A percentile compares a stretch with the other conserved stretches of the same genome.
phyloP scores from a whole-genome alignment of 352 stramenopile genomes.

The Pythium insidiosum region DNA sequence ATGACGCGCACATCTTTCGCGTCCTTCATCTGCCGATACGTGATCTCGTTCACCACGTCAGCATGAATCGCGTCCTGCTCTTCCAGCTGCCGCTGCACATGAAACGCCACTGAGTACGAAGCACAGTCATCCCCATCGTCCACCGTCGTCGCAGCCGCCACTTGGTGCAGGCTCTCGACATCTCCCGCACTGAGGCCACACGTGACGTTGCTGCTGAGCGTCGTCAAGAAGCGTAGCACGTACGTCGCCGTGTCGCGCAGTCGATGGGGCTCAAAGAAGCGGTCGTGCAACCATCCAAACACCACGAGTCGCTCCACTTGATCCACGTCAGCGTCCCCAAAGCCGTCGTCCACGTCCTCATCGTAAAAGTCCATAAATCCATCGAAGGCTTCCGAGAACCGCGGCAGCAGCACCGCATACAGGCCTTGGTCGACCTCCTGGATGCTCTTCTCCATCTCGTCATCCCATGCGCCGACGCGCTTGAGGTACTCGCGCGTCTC shows the following conservation, averaged over 20 bases:
- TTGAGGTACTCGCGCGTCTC: slow-evolving; percentile 34
- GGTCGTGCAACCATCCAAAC: slow-evolving; percentile 54
- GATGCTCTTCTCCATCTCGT: slow-evolving; percentile 27
- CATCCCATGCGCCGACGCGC: slow-evolving; percentile 30
- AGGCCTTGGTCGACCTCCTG: slow-evolving; percentile 38
- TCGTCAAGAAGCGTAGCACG: slow-evolving; percentile 56
- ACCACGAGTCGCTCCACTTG: slow-evolving; percentile 21
- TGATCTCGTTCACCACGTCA: not conserved
- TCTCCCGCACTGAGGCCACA: slow-evolving; percentile 40
- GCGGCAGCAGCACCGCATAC: slow-evolving; percentile 28
- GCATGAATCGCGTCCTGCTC: slow-evolving; percentile 8
- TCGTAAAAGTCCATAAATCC: too few species aligned
- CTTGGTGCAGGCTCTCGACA: slow-evolving; percentile 16
- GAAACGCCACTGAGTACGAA: slow-evolving; percentile 25
- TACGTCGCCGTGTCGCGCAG: slow-evolving; percentile 63
- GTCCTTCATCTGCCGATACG: too few species aligned
- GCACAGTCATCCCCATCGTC: slow-evolving; percentile 18
- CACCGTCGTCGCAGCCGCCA: slow-evolving; percentile 11
- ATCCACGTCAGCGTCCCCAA: not conserved
- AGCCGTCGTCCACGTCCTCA: too few species aligned
- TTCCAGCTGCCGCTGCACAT: slow-evolving; percentile 17
- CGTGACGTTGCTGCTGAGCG: slow-evolving; percentile 34
- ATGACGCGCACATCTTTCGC: too few species aligned
- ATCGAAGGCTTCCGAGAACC: too few species aligned
- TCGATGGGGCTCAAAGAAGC: slow-evolving; percentile 24